Evolutionary conservation across 2,329 filamentous ascomycete species (phyloP), one percentile per base, ranked within the genome.

Genomic region (Mollisiaceae sp.): DNA sequence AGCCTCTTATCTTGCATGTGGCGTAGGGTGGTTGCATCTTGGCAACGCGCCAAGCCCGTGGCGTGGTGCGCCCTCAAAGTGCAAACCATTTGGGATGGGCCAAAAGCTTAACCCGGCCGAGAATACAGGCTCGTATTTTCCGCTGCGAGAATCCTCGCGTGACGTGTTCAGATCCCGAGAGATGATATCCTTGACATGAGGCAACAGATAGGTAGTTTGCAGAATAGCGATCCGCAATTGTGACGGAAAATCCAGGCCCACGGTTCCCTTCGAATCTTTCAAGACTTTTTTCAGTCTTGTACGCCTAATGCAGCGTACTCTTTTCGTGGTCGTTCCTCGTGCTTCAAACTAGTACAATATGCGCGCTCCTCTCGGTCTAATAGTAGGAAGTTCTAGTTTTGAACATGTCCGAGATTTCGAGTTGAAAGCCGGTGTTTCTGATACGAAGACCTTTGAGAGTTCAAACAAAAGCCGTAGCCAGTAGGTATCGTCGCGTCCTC

Each of bases 241-340:
- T 14, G 15, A n/a, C 35, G 8, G 6, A 59, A 47, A 59, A 59
- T 59, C 39, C 39, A 59, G 57, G 57, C 14, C 38, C 15, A 24
- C 57, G 20, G 15, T 59, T 38, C 57, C 57, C 57, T 36, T 32
- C 22, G 12, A 59, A 27, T 27, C 32, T 50, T 60, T 50, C n/a
- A 18, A 15, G 32, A 6, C 27, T 35, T 15, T 11, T 12, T 36
- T 47, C 41, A 50, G 35, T 32, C 9, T 54, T 54, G 59, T 15
- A 32, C 43, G 12, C 32, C 38, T 9, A 14, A 52, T 60, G 32
- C 41, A 50, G 8, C 57, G 38, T 22, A 18, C n/a, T 47, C n/a
- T 55, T 20, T 36, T 15, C 14, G 15, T 32, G 39, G 22, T 32
- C n/a, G 18, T 54, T 20, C 4, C 14, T 55, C 22, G n/a, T 58